These are phyloP conservation scores for Colletotrichum costaricense DNA, from an alignment of 2,329 filamentous ascomycete species.

Conservation along the genomic window DNA sequence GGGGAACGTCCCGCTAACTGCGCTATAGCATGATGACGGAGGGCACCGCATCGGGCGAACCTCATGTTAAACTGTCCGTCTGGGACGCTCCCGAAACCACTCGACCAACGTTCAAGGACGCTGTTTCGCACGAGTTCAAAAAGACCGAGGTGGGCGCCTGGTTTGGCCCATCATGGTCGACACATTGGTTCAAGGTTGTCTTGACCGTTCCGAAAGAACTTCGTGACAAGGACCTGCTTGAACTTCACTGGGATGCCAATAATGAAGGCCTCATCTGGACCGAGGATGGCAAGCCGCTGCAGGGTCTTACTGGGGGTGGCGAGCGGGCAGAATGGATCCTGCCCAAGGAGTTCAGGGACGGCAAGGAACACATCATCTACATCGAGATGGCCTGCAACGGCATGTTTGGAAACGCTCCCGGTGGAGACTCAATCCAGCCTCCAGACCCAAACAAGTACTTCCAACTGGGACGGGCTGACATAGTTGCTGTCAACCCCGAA, in stretches of 20 bases:
- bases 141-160: constrained; percentile 79
- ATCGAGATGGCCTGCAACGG: constrained; percentile 99
- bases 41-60: constrained; percentile 72
- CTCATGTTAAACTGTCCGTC: constrained; percentile 85
- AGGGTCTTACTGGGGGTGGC: constrained; percentile 90
- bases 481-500: constrained; percentile 88
- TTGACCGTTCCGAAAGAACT: constrained; percentile 82
- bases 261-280: constrained; percentile 97
- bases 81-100: constrained; percentile 85
- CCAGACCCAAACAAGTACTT: constrained; percentile 88
- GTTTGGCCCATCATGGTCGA: constrained; percentile 96
- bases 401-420: constrained; percentile 95
- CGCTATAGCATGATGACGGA: constrained; percentile 76
- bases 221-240: constrained; percentile 81
- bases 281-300: constrained; percentile 87
- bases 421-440: constrained; percentile 88
- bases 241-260: constrained; percentile 95
- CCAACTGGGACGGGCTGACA: constrained; percentile 80
- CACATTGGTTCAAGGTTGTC: constrained; percentile 93
- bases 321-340: constrained; percentile 94
- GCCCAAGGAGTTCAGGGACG: constrained; percentile 83
- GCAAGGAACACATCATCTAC: constrained; percentile 89
- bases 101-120: constrained; percentile 89
- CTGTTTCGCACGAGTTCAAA: constrained; percentile 78
- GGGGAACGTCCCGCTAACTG: constrained; percentile 32